Percentiles rank a stretch among this genome's conserved stretches.
These are phyloP conservation scores for Claviceps arundinis DNA, from an alignment of 2,329 filamentous ascomycete genomes.

Conservation along the genomic window DNA sequence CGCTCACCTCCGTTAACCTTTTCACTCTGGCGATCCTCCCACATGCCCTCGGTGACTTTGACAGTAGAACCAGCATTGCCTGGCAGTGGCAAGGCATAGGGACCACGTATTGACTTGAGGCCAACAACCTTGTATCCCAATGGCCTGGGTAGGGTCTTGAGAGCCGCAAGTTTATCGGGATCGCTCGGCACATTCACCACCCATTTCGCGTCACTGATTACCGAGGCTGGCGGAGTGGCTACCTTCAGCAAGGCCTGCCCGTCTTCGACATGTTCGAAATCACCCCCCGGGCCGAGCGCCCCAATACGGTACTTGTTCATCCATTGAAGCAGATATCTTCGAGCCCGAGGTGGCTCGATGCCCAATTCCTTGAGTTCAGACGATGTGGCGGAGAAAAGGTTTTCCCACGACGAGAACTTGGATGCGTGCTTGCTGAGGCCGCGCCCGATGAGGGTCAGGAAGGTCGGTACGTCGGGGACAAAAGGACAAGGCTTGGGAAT, in stretches of 20 bases:
- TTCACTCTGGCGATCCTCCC: conserved; percentile 74
- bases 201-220: conserved; percentile 32
- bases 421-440: conserved; percentile 66
- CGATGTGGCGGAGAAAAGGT: conserved; percentile 72
- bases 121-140: conserved; percentile 50
- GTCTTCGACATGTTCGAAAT: conserved; percentile 56
- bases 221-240: conserved; percentile 24
- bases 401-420: conserved; percentile 85
- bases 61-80: conserved; percentile 52
- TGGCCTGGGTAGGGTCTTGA: conserved; percentile 16
- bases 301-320: conserved; percentile 72
- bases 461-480: conserved; percentile 71
- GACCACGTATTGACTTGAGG: conserved; percentile 58
- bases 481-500: conserved; percentile 67
- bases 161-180: conserved; percentile 13
- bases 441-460: conserved; percentile 84
- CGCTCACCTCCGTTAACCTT: conserved; percentile 97
- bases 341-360: conserved; percentile 69
- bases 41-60: conserved; percentile 71
- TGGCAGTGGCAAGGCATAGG: conserved; percentile 57
- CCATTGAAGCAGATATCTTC: conserved; percentile 79
- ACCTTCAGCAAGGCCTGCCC: conserved; percentile 40
- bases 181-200: conserved; percentile 42
- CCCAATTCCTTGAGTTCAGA: conserved; percentile 69
- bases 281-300: conserved; percentile 67